Conservation (phyloP, 148 eudicot species). For the Fallopia convolvulus region DNA sequence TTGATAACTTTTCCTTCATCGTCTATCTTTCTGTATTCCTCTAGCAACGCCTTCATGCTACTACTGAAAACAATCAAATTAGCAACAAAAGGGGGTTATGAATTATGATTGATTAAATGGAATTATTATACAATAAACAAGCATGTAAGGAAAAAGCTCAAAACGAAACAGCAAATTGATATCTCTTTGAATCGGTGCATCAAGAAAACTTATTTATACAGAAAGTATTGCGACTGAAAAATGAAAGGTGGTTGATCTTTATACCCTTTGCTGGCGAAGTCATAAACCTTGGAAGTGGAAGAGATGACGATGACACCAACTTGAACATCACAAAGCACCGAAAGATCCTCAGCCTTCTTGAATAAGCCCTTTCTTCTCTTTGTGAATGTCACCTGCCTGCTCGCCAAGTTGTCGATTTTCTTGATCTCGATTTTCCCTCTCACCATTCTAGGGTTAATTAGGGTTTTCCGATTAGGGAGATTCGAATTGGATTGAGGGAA, state of each 20-base stretch:
- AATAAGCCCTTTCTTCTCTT: slow-evolving; percentile 53
- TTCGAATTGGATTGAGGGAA: too few species aligned
- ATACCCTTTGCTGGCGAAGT: slow-evolving; percentile 28
- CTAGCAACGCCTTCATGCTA: not conserved
- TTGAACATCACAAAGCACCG: slow-evolving; percentile 49
- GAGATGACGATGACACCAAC: slow-evolving; percentile 48
- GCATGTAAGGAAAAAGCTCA: too few species aligned
- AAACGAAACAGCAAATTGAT: too few species aligned
- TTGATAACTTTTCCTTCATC: not conserved
- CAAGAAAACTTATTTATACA: too few species aligned
- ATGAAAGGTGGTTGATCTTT: not conserved
- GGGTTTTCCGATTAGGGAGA: not conserved
- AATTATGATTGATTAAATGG: too few species aligned
- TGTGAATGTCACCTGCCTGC: slow-evolving; percentile 56
- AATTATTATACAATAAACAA: too few species aligned
- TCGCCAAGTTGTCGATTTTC: slow-evolving; percentile 46
- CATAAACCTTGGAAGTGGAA: slow-evolving; percentile 43
- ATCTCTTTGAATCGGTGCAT: too few species aligned
- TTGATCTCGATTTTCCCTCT: slow-evolving; percentile 49
- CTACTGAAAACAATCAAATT: not conserved
- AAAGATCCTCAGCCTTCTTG: slow-evolving; percentile 55
- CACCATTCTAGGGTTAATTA: slow-evolving; percentile 29
- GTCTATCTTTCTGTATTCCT: slow-evolving; percentile 2
- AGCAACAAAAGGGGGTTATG: not conserved
- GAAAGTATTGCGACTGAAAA: too few species aligned